A percentile compares a stretch with the other conserved stretches of the same genome.
Conservation (phyloP, 345 rosid genomes). For the Capsella bursapastoris region DNA sequence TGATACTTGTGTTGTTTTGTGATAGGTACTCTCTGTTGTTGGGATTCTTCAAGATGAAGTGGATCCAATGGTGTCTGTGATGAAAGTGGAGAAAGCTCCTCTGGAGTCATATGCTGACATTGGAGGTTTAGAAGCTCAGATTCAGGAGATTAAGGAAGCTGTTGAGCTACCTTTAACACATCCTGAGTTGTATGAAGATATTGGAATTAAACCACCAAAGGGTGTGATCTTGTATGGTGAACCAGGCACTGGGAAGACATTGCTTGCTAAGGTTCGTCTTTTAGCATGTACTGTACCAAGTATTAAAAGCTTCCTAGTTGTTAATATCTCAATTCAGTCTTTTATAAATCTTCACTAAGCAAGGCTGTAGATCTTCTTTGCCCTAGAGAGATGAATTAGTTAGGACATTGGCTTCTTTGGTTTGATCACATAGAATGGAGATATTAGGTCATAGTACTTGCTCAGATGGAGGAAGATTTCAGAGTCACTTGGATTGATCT, state of each 20-base stretch:
- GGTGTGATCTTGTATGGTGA: constrained; percentile 98
- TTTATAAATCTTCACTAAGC: not conserved
- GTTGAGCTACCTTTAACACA: constrained; percentile 98
- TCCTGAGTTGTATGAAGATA: constrained; percentile 97
- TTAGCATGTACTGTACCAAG: not conserved
- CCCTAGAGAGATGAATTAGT: not conserved
- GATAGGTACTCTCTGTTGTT: constrained; percentile 90
- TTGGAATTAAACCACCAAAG: constrained; percentile 97
- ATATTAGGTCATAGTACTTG: not conserved
- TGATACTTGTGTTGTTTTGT: not conserved
- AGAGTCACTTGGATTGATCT: not conserved
- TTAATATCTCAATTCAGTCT: not conserved
- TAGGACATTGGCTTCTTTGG: not conserved
- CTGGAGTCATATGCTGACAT: constrained; percentile 97
- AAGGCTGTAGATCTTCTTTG: not conserved
- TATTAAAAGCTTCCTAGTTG: not conserved
- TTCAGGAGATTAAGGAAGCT: constrained; percentile 99
- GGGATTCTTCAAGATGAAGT: constrained; percentile 98
- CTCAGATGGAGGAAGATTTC: not conserved
- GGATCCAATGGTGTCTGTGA: constrained; percentile 99
- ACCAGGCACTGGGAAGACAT: constrained; percentile 97
- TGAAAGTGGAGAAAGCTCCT: constrained; percentile 99
- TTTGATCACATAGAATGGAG: not conserved
- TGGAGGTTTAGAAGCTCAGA: constrained; percentile 98
- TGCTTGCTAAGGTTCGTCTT: constrained; percentile 84